Base-by-base conservation (phyloP, 75 land plant species). In the Picea glauca region DNA sequence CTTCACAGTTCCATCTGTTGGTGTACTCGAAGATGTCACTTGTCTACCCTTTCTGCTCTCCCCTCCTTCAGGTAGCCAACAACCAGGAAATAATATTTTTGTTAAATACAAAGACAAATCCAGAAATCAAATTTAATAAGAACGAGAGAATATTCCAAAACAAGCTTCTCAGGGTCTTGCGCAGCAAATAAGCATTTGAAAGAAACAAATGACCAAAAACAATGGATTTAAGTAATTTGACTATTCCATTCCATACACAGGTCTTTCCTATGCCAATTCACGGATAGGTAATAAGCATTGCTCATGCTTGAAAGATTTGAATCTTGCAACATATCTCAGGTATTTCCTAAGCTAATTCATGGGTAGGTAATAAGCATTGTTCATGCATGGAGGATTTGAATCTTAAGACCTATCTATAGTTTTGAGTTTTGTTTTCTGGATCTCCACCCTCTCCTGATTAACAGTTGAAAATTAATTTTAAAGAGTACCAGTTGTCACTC, bases 1-100 rank as follows among this genome's bases (percentile, higher is more conserved):
- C 18, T 38, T 33, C n/a, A 7, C 73, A 70, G 13, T 43, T 70
- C 50, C 73, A 43, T 70, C n/a, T 70, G 73, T 70, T 14, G 73
- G 73, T 20, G 73, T 43, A 23, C 13, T 70, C 0, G 54, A n/a
- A 40, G 56, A 18, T 17, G 56, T 21, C 18, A 70, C 54, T n/a
- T 35, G 73, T 20, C 35, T 38, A 70, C 23, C 50, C 23, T 43
- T 70, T 38, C n/a, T 70, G 73, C 73, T 70, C 43, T 70, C 21
- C 1, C 54, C 13, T 38, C 73, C 73, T 70, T 38, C 46, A 70
- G 13, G 11, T 38, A 20, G 23, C 40, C 40, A 38, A 70, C 54
- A 20, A 68, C 5, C n/a, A 70, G 18, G 7, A 70, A 50, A 50
- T 9, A 50, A 50, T 1, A 2, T n/a, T 3, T 70, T 46, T 21